Evolutionary conservation across 108 stramenopile species (phyloP).

Genomic region (Cyclotella baltica): DNA sequence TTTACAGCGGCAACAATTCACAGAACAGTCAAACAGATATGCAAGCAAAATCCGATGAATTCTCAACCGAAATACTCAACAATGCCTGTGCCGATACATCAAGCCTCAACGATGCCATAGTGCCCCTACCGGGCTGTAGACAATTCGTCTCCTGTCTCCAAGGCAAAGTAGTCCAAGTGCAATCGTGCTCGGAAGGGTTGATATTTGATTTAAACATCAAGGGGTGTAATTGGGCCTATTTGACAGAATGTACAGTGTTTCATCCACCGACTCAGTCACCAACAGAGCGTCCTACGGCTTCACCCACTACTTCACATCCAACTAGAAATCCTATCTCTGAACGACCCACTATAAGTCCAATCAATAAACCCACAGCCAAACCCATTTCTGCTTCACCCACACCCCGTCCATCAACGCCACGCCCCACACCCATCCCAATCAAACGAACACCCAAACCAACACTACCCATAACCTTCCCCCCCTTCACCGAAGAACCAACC

Average conservation of each 20-base stretch:
- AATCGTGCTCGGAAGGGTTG: conserved; percentile 8
- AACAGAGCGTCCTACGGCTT: background rate
- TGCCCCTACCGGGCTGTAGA: conserved; percentile 20
- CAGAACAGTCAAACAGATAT: background rate
- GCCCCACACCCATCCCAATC: background rate
- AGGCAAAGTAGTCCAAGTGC: background rate
- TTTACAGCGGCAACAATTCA: background rate
- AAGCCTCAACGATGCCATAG: background rate
- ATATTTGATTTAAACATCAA: background rate
- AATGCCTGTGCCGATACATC: background rate
- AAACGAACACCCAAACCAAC: background rate
- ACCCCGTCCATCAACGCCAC: no score
- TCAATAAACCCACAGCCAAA: background rate
- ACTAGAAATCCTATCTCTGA: background rate
- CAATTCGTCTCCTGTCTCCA: background rate
- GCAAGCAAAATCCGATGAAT: background rate
- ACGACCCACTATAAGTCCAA: background rate
- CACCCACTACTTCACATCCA: conserved; percentile 5
- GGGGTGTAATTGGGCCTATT: conserved; percentile 13
- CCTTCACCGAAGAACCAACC: background rate
- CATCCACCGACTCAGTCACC: background rate
- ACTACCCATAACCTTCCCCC: background rate
- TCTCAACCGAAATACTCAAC: background rate
- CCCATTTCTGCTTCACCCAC: no score
- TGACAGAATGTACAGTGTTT: background rate